Percentiles rank a stretch among this genome's conserved stretches.
phyloP scores from a whole-genome alignment of 179 eudicot species.

The Beta macrorhiza region DNA sequence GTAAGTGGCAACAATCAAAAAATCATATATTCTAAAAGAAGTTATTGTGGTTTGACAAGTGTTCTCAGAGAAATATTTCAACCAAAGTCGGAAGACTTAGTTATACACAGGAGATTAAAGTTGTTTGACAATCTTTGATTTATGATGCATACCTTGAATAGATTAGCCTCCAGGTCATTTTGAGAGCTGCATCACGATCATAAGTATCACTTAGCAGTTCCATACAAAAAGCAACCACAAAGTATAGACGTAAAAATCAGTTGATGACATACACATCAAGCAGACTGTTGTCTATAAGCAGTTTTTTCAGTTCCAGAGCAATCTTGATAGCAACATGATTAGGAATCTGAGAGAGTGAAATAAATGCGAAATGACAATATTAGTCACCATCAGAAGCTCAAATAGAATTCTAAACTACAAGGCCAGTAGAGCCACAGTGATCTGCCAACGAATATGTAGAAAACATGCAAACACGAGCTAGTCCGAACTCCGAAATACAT shows the following conservation, averaged over 20 bases:
- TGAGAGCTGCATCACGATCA: conserved; percentile 65
- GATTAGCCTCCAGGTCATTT: conserved; percentile 86
- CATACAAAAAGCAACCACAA: background rate
- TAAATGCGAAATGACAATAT: background rate
- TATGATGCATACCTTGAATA: conserved; percentile 64
- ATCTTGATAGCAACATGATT: conserved; percentile 96
- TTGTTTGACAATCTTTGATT: background rate
- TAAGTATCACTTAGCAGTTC: background rate
- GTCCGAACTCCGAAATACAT: background rate
- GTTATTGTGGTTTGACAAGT: background rate
- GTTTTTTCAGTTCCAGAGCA: conserved; percentile 92
- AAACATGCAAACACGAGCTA: background rate
- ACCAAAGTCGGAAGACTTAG: background rate
- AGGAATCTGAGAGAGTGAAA: conserved; percentile 63
- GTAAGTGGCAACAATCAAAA: background rate
- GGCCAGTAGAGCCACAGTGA: background rate
- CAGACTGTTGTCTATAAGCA: conserved; percentile 93
- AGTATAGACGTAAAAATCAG: conserved; percentile 13
- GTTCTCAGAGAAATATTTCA: background rate
- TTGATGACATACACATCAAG: conserved; percentile 77
- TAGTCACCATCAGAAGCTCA: background rate
- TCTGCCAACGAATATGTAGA: background rate
- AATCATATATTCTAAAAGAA: background rate
- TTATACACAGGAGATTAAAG: background rate
- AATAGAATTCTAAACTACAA: background rate